phyloP scores from a whole-genome alignment of 2,329 filamentous ascomycete species.

The Aspergillus fijiensis region DNA sequence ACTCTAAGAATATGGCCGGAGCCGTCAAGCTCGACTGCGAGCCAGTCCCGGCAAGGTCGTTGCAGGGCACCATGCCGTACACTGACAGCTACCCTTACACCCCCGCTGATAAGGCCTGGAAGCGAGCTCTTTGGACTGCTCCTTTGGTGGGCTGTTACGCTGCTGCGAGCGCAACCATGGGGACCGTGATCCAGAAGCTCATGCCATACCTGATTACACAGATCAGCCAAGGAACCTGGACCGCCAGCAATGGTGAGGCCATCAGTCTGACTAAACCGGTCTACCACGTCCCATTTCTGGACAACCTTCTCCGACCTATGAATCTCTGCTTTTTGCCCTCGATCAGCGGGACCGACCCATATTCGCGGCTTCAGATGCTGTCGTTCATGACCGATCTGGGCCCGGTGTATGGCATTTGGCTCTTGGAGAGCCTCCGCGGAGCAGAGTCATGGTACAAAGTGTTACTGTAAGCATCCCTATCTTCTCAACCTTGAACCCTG shows the following conservation, averaged over 20 bases:
- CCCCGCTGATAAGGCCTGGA: neutral
- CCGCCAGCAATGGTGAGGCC: conserved; percentile 5
- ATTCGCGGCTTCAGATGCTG: conserved; percentile 7
- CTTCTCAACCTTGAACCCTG: too few species aligned
- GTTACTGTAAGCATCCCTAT: conserved; percentile 1
- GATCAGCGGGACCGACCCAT: conserved; percentile 8
- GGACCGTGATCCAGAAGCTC: neutral
- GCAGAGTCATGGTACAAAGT: neutral
- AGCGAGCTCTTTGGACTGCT: neutral
- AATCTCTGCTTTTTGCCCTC: conserved; percentile 12
- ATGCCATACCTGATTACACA: neutral
- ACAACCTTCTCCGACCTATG: conserved; percentile 1
- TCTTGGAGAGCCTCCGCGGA: conserved; percentile 15
- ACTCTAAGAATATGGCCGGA: neutral
- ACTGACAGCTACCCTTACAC: neutral
- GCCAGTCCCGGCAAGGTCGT: neutral
- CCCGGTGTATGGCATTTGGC: conserved; percentile 9
- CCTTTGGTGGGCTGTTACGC: conserved; percentile 4
- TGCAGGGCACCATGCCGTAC: neutral
- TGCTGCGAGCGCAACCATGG: neutral
- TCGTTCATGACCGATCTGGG: conserved; percentile 12
- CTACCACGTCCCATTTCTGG: neutral
- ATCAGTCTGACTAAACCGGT: neutral
- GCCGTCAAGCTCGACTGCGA: neutral
- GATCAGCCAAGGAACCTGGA: conserved; percentile 1